A percentile compares a stretch with the other conserved stretches of the same genome.
Evolutionary conservation across 78 protist genomes (phyloP).

Genomic region (Tieghemostelium lacteum): DNA sequence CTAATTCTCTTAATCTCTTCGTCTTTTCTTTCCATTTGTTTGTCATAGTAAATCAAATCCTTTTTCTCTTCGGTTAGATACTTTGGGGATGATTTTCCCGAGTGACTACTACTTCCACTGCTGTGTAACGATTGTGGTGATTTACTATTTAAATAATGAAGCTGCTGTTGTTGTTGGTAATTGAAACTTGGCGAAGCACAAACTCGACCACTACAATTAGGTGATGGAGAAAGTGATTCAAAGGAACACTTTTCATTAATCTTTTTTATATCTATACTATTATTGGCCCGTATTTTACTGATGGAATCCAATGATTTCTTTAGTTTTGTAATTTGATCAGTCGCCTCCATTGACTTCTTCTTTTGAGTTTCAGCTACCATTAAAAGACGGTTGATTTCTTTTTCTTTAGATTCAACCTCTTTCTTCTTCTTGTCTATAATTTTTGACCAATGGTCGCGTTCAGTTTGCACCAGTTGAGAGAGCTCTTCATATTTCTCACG

Average conservation of each 20-base stretch:
- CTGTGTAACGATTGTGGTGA: background rate
- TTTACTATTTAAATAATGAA: background rate
- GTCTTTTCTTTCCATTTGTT: constrained; percentile 21
- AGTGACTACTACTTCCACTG: background rate
- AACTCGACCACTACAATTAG: background rate
- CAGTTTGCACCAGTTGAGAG: constrained; percentile 50
- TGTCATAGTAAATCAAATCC: background rate
- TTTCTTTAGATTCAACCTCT: constrained; percentile 48
- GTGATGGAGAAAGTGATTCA: constrained; percentile 49
- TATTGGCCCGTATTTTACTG: constrained; percentile 29
- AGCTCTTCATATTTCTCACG: constrained; percentile 40
- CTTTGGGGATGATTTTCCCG: background rate
- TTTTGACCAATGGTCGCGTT: constrained; percentile 24
- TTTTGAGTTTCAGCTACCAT: constrained; percentile 68
- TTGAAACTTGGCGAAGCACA: constrained; percentile 8
- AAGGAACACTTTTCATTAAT: constrained; percentile 67
- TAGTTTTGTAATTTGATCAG: constrained; percentile 29
- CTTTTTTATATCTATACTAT: constrained; percentile 36
- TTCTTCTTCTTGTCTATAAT: constrained; percentile 7
- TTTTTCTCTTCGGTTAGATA: constrained; percentile 50
- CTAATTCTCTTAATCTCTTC: constrained; percentile 54
- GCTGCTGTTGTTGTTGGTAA: background rate
- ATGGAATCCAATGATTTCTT: constrained; percentile 46
- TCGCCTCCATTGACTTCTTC: constrained; percentile 21
- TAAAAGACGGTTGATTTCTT: constrained; percentile 36